These are phyloP conservation scores for Cutaneotrichosporon mucoides DNA, from an alignment of 1,284 basidiomycete species.

Conservation along the genomic window DNA sequence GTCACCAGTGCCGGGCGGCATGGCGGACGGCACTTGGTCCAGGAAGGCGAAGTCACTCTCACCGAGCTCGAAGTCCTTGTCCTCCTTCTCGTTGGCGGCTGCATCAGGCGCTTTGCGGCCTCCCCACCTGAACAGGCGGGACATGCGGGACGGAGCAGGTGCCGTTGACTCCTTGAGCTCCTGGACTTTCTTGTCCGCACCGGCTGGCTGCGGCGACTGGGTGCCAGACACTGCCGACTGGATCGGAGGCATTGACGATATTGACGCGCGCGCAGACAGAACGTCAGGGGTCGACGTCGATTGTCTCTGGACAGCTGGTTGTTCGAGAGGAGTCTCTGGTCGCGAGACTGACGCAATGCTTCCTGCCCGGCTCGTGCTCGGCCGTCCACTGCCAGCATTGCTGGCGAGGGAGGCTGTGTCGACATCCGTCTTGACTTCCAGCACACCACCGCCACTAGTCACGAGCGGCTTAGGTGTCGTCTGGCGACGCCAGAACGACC, in stretches of 20 bases:
- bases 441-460: slow-evolving; percentile 44
- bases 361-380: not conserved
- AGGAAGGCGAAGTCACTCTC: slow-evolving; percentile 48
- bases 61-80: slow-evolving; percentile 41
- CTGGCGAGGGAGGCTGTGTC: not conserved
- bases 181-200: too few relatives aligned
- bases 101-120: not conserved
- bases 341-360: not conserved
- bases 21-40: slow-evolving; percentile 40
- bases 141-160: slow-evolving; percentile 36
- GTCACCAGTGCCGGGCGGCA: slow-evolving; percentile 35
- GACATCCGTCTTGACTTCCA: slow-evolving; percentile 39
- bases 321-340: not conserved
- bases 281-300: too few relatives aligned
- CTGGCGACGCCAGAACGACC: slow-evolving; percentile 45
- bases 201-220: too few relatives aligned
- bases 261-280: too few relatives aligned
- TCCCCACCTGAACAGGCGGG: slow-evolving; percentile 32
- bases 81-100: not conserved
- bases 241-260: too few relatives aligned
- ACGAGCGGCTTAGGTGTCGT: slow-evolving; percentile 33
- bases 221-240: too few relatives aligned
- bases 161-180: too few relatives aligned
- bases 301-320: too few relatives aligned
- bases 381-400: not conserved